Conservation (phyloP, 371 early-diverging fungal genomes). For the Mortierella polycephala region DNA sequence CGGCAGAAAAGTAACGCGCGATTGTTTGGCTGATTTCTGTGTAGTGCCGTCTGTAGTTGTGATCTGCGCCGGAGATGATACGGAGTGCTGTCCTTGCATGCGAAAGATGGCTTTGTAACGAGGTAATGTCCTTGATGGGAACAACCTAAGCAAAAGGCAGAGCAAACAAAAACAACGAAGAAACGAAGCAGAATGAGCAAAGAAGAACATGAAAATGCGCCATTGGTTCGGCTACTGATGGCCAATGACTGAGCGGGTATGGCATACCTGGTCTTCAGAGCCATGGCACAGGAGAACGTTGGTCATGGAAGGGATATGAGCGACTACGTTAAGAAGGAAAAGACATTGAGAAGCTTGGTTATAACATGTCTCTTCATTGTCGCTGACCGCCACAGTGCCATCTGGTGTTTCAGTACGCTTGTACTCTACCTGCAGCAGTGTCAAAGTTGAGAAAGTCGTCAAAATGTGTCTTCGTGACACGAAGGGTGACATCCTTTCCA, state of each 20-base stretch:
- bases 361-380: not conserved
- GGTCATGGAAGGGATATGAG: constrained; percentile 65
- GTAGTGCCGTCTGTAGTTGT: constrained; percentile 62
- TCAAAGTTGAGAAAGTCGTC: constrained; percentile 51
- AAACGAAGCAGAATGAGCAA: not conserved
- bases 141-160: constrained; percentile 57
- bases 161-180: not conserved
- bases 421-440: constrained; percentile 31
- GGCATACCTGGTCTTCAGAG: constrained; percentile 60
- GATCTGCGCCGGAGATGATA: constrained; percentile 67
- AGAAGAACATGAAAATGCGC: not conserved
- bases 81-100: constrained; percentile 62
- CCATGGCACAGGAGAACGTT: constrained; percentile 71
- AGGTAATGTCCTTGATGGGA: constrained; percentile 65
- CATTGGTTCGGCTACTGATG: no score
- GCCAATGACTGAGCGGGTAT: not conserved
- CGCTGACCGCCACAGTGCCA: not conserved
- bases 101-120: constrained; percentile 58
- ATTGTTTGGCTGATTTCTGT: constrained; percentile 59
- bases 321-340: constrained; percentile 49
- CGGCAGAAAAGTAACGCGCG: constrained; percentile 53
- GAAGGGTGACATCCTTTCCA: constrained; percentile 41
- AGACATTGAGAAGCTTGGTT: not conserved
- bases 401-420: no score
- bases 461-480: constrained; percentile 41